Evolutionary conservation across 2,329 filamentous ascomycete species (phyloP).

Genomic region (Curvularia verruculosa): DNA sequence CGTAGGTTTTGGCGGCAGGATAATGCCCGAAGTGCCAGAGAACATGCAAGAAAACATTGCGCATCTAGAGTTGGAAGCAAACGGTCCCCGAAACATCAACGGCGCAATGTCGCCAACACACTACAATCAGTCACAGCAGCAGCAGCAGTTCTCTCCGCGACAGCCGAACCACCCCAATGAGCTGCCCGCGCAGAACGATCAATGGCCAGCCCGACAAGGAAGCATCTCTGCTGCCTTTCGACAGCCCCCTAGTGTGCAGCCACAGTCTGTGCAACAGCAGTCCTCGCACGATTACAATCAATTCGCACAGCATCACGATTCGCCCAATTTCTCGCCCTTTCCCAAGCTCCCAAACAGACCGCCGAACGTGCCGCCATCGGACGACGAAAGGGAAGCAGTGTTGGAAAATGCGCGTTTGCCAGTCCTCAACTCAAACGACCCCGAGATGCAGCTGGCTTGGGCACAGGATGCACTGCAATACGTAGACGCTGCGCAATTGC

Average conservation of each 20-base stretch:
- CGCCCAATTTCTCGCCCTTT: conserved; percentile 88
- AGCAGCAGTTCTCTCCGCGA: conserved; percentile 42
- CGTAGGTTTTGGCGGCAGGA: conserved; percentile 60
- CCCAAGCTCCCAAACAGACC: conserved; percentile 79
- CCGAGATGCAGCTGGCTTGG: conserved; percentile 96
- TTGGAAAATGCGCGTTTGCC: conserved; percentile 82
- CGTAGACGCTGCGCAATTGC: conserved; percentile 82
- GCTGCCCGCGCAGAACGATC: conserved; percentile 26
- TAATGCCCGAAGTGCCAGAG: conserved; percentile 93
- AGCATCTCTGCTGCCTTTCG: conserved; percentile 49
- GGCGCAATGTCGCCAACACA: conserved; percentile 41
- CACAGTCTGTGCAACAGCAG: conserved; percentile 30
- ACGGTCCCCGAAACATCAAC: conserved; percentile 49
- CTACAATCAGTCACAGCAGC: conserved; percentile 34
- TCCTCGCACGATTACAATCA: conserved; percentile 49
- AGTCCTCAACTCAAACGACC: conserved; percentile 91
- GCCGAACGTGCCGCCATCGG: conserved; percentile 88
- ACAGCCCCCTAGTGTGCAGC: conserved; percentile 45
- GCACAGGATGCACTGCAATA: conserved; percentile 89
- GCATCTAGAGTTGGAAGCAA: conserved; percentile 83
- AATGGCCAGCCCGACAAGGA: conserved; percentile 41
- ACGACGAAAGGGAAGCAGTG: conserved; percentile 91
- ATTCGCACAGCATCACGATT: conserved; percentile 53
- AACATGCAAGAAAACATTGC: conserved; percentile 96
- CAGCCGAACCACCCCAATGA: conserved; percentile 40